Base-by-base conservation (phyloP, 495 filamentous ascomycete genomes). In the Schizothecium vesticola region DNA sequence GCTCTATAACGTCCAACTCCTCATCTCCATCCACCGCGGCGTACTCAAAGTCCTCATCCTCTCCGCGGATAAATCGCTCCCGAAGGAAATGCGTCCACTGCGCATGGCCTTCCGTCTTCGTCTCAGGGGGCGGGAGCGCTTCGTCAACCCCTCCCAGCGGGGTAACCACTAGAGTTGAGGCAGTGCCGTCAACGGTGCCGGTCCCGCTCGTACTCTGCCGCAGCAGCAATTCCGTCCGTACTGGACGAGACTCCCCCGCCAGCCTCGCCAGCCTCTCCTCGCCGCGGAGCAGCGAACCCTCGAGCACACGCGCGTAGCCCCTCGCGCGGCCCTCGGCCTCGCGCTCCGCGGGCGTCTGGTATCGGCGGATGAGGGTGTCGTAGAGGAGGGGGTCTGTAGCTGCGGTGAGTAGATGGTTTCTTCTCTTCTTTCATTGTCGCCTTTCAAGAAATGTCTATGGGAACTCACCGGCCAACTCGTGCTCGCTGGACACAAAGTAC, bases 1-100 rank as follows among this genome's bases (percentile, higher is more conserved):
- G 83, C 74, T 88, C 86, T 70, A 84, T 75, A 73, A 90, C 87
- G 78, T 94, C 90, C 55, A 83, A 88, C 56, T 89, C 87, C 29
- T 92, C 89, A 75, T 89, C 87, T 57, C 83, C 80, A 72, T 94
- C 92, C 26, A 94, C 89, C 5, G 21, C 67, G 19, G 69, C 78
- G 72, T 94, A 94, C 56, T 92, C 90, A 69, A 96, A 94, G 60
- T 96, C 92, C 7, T 80, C 77, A 73, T 94, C 92, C 36, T 84
- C 83, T 1, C 92, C 92, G 26, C 83, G 78, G 31, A 94, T 71
- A 70, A 96, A 96, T 29, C 91, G 81, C 65, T 88, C 74, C 23
- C 84, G 81, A 80, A 94, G 87, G 73, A 89, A 90, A 73, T 84
- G 84, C 58, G 77, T 74, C 92, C 92, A 96, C 59, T 83, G 79